These are phyloP conservation scores for Eimeria maxima DNA, from an alignment of 169 alveolate genomes.

Conservation along the genomic window DNA sequence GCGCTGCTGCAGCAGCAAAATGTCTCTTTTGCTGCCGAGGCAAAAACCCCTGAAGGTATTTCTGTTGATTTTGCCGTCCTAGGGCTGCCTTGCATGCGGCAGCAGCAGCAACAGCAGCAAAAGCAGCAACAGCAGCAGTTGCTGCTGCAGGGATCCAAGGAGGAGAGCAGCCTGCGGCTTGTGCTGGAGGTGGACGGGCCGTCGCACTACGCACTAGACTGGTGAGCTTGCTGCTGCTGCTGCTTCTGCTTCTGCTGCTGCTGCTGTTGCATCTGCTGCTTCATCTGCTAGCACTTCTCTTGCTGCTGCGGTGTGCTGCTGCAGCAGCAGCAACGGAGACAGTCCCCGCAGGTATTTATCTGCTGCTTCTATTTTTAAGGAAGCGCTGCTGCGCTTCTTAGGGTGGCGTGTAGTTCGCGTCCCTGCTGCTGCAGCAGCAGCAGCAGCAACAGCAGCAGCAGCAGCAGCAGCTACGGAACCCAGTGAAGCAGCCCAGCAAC, in stretches of 20 bases:
- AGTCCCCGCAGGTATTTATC: not conserved
- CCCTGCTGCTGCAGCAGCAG: conserved; percentile 26
- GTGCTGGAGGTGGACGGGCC: conserved; percentile 66
- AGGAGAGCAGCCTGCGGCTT: conserved; percentile 44
- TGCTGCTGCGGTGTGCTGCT: conserved; percentile 38
- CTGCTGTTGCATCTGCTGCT: conserved; percentile 5
- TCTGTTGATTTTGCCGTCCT: conserved; percentile 7
- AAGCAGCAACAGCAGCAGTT: conserved; percentile 11
- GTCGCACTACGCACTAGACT: conserved; percentile 8
- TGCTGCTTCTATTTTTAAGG: conserved; percentile 26
- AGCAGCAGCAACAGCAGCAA: conserved; percentile 4
- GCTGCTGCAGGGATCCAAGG: not conserved
- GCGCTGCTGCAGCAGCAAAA: conserved; percentile 58
- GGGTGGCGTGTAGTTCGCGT: conserved; percentile 64
- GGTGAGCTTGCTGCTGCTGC: conserved; percentile 21
- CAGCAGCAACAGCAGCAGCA: conserved; percentile 39
- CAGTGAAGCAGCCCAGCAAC: conserved; percentile 39
- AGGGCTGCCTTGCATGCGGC: not conserved
- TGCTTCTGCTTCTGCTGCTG: conserved; percentile 49
- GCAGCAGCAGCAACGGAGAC: conserved; percentile 68
- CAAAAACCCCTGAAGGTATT: conserved; percentile 18
- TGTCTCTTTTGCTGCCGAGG: conserved; percentile 36
- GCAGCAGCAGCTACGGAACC: not conserved
- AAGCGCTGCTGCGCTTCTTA: conserved; percentile 34
- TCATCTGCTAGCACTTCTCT: not conserved